phyloP scores from a whole-genome alignment of 2,329 filamentous ascomycete genomes.

The Ophiocordyceps sinensis region DNA sequence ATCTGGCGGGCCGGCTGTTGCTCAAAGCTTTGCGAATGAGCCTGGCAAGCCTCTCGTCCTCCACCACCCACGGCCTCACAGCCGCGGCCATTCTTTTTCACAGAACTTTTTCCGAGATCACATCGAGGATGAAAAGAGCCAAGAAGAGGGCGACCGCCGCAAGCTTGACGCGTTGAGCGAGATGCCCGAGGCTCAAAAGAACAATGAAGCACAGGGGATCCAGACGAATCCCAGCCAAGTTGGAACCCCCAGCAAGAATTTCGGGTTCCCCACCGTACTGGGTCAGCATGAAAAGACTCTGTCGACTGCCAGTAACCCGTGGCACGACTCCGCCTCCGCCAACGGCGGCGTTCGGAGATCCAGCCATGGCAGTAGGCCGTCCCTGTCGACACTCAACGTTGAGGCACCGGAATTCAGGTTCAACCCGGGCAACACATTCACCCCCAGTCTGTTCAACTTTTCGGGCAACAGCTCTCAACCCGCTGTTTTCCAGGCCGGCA shows the following conservation, averaged over 20 bases:
- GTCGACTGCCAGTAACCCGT: slow-evolving; percentile 47
- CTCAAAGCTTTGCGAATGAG: slow-evolving; percentile 37
- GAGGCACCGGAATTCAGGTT: slow-evolving; percentile 83
- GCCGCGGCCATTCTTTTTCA: slow-evolving; percentile 55
- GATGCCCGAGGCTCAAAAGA: slow-evolving; percentile 22
- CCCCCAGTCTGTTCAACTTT: slow-evolving; percentile 36
- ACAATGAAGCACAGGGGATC: slow-evolving; percentile 48
- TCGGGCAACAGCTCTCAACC: slow-evolving; percentile 32
- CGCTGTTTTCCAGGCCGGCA: slow-evolving; percentile 26
- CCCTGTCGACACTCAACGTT: slow-evolving; percentile 71
- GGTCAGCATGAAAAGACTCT: slow-evolving; percentile 37
- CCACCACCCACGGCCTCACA: slow-evolving; percentile 63
- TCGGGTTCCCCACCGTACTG: slow-evolving; percentile 29
- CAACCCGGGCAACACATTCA: slow-evolving; percentile 38
- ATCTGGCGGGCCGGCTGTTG: slow-evolving; percentile 32
- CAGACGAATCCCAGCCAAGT: slow-evolving; percentile 62
- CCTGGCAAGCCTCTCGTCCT: slow-evolving; percentile 41
- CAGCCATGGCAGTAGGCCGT: slow-evolving; percentile 53
- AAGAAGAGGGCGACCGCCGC: slow-evolving; percentile 22
- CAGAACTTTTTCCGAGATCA: slow-evolving; percentile 49
- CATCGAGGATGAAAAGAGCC: slow-evolving; percentile 27
- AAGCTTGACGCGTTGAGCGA: slow-evolving; percentile 26
- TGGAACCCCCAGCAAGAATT: slow-evolving; percentile 44
- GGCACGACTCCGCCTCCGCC: slow-evolving; percentile 36
- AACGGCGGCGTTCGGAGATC: slow-evolving; percentile 23